These are phyloP conservation scores for Nakazawaea anatomiae DNA, from an alignment of 805 yeast species.

Conservation along the genomic window DNA sequence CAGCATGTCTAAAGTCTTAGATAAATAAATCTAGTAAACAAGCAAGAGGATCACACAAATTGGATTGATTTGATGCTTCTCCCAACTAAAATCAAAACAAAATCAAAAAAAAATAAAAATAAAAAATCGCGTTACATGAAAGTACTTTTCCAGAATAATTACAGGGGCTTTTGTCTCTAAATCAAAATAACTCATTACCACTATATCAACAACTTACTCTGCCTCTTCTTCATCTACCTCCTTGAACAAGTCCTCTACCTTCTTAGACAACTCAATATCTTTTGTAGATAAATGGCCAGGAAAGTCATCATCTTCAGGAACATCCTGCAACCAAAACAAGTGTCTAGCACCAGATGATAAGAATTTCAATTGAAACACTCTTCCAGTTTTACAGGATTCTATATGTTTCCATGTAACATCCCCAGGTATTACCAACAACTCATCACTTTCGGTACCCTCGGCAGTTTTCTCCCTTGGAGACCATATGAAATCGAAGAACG, in stretches of 20 bases:
- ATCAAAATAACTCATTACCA: neutral
- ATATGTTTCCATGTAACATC: slow-evolving; percentile 77
- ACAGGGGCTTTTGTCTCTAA: neutral
- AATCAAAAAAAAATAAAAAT: neutral
- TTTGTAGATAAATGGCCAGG: slow-evolving; percentile 49
- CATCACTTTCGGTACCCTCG: slow-evolving; percentile 45
- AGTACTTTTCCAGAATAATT: neutral
- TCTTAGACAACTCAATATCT: slow-evolving; percentile 45
- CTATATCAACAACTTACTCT: slow-evolving; percentile 18
- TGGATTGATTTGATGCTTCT: neutral
- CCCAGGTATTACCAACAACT: slow-evolving; percentile 73
- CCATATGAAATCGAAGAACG: slow-evolving; percentile 69
- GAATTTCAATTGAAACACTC: slow-evolving; percentile 47
- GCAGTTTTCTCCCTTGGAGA: slow-evolving; percentile 50
- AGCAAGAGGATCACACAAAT: neutral
- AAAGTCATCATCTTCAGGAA: slow-evolving; percentile 58
- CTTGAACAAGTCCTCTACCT: slow-evolving; percentile 42
- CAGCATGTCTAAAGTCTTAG: neutral
- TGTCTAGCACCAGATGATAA: slow-evolving; percentile 33
- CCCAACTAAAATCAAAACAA: neutral
- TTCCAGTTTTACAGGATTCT: slow-evolving; percentile 64
- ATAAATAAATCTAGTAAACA: neutral
- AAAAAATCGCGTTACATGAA: neutral
- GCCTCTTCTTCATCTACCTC: slow-evolving; percentile 33
- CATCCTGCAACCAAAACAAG: slow-evolving; percentile 73